A percentile compares a stretch with the other conserved stretches of the same genome.
Conservation (phyloP, 179 eudicot genomes). For the Spergularia azorica region DNA sequence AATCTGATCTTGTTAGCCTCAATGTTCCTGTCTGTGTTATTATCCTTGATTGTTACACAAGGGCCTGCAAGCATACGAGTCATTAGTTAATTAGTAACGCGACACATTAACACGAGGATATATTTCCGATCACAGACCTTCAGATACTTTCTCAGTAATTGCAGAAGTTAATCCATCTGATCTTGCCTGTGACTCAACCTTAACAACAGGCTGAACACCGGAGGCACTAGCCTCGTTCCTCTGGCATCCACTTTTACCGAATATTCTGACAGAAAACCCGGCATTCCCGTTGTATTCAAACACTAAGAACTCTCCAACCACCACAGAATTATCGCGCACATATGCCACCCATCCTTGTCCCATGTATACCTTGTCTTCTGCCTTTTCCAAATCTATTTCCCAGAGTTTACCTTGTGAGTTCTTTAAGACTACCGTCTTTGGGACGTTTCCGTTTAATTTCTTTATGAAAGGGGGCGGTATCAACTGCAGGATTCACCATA, state of each 20-base stretch:
- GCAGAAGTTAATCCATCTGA: background rate
- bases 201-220: background rate
- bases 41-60: no score
- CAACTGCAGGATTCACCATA: conserved; percentile 10
- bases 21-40: no score
- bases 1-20: no score
- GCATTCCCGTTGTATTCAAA: conserved; percentile 25
- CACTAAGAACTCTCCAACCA: conserved; percentile 20
- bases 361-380: conserved; percentile 14
- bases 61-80: no score
- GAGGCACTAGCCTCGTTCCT: background rate
- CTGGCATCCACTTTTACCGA: conserved; percentile 22
- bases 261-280: conserved; percentile 23
- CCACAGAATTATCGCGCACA: conserved; percentile 23
- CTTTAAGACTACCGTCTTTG: background rate
- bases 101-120: no score
- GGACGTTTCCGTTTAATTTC: background rate
- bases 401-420: conserved; percentile 20
- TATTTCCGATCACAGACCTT: no score
- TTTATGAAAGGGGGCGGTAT: conserved; percentile 22
- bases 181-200: conserved; percentile 1
- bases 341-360: conserved; percentile 34
- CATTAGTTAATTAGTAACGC: no score
- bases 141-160: no score
- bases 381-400: conserved; percentile 24